Evolutionary conservation across 1,284 basidiomycete species (phyloP).

Genomic region (Pisolithus thermaeus): DNA sequence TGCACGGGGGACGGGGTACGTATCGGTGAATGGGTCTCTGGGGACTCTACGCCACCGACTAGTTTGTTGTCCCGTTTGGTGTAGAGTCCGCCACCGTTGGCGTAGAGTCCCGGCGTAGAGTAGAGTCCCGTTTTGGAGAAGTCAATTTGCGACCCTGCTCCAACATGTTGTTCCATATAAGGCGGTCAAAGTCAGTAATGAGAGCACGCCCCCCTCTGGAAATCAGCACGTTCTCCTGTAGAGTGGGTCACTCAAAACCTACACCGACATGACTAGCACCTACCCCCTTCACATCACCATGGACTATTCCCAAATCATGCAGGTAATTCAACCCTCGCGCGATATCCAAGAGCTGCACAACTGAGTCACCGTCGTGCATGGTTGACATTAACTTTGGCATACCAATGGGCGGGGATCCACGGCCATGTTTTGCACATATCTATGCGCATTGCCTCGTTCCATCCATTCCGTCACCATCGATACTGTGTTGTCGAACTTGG

Average conservation of each 20-base stretch:
- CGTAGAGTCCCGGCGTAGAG: too few species aligned
- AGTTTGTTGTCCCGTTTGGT: too few species aligned
- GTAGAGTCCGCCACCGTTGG: too few species aligned
- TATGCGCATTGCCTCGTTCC: not conserved
- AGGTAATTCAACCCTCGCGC: not conserved
- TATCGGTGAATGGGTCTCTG: too few species aligned
- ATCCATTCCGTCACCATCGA: slow-evolving; percentile 7
- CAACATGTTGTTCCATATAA: too few species aligned
- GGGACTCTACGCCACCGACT: too few species aligned
- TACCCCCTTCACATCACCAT: not conserved
- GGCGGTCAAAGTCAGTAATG: not conserved
- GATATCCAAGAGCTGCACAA: not conserved
- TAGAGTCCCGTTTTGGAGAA: too few species aligned
- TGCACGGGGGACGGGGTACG: too few species aligned
- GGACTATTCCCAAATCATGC: not conserved
- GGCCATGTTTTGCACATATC: not conserved
- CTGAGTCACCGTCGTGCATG: not conserved
- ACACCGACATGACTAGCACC: not conserved
- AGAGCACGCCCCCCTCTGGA: not conserved
- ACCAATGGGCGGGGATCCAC: not conserved
- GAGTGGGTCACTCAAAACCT: not conserved
- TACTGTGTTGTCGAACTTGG: slow-evolving; percentile 1
- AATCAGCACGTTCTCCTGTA: not conserved
- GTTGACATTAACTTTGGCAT: not conserved
- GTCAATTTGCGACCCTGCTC: too few species aligned